phyloP scores from a whole-genome alignment of 2,329 filamentous ascomycete species.

The Penicillium griseofulvum region DNA sequence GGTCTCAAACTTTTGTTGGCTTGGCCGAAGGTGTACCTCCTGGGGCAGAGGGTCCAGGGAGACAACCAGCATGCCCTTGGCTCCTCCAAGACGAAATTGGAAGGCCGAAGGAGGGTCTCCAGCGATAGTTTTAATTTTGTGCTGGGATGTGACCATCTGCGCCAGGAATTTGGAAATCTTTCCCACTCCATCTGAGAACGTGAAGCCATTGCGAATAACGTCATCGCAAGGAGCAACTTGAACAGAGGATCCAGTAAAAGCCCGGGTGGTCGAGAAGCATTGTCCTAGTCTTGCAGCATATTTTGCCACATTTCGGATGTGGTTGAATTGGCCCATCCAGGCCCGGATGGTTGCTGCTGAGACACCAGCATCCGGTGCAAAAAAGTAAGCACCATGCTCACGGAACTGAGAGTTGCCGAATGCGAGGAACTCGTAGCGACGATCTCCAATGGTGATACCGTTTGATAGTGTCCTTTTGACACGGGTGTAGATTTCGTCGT shows the following conservation, averaged over 20 bases:
- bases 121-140: conserved; percentile 57
- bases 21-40: conserved; percentile 75
- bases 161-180: conserved; percentile 82
- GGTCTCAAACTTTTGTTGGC: conserved; percentile 82
- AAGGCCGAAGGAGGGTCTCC: conserved; percentile 71
- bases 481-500: conserved; percentile 71
- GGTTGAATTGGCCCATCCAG: conserved; percentile 82
- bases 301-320: conserved; percentile 83
- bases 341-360: conserved; percentile 73
- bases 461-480: conserved; percentile 69
- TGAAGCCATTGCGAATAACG: conserved; percentile 64
- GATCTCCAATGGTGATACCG: conserved; percentile 78
- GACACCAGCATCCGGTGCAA: conserved; percentile 66
- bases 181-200: conserved; percentile 89
- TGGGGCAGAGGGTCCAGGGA: conserved; percentile 66
- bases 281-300: conserved; percentile 87
- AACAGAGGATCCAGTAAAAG: conserved; percentile 63
- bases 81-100: conserved; percentile 89
- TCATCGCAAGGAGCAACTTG: conserved; percentile 63
- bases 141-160: conserved; percentile 67
- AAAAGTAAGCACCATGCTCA: conserved; percentile 91
- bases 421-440: conserved; percentile 83
- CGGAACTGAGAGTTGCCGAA: conserved; percentile 95
- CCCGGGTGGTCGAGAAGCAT: conserved; percentile 89
- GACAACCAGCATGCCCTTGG: conserved; percentile 81